Base-by-base conservation (phyloP, 2,329 filamentous ascomycete genomes). In the Fusarium sp. region DNA sequence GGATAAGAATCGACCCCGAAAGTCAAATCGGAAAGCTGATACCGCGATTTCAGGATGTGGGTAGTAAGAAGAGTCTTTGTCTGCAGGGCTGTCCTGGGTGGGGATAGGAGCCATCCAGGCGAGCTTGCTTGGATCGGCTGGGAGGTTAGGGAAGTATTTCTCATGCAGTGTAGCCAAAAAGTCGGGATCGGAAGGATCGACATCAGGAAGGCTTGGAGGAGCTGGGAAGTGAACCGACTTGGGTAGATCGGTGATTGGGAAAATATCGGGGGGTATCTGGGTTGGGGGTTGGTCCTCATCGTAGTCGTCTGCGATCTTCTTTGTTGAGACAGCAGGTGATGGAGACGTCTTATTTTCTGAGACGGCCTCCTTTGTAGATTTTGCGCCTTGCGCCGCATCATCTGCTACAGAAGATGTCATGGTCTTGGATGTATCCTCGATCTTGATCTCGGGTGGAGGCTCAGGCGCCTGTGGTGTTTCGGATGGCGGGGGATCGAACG, bases 91-190 rank as follows among this genome's bases (percentile, higher is more conserved):
- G 79, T 91, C 88, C 56, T 89, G 82, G 6, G 91, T 91, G 8
- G 91, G 91, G 59, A 93, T 80, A 16, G 93, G 92, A 60, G 92
- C 91, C 90, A 98, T 97, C 96, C 96, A 99, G 22, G 94, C 94
- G 5, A 98, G 90, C 63, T 94, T 93, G 68, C 92, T 91, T 0
- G 95, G 95, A 82, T 98, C 94, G 64, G 95, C 91, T 2, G 95
- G 91, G 1, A 98, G 91, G 71, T 91, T 90, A 14, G 97, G 95
- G 83, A 98, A 99, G 88, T 98, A 99, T 82, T 98, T 98, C 25
- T 91, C 85, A 86, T 98, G 95, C 7, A 99, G 90, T 66, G 94
- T 92, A 56, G 90, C 84, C 67, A 98, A 91, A 85, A 98, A 98
- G 79, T 94, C 88, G 0, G 94, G 92, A 68, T 95, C 94, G 40